Percentiles rank a stretch among this genome's conserved stretches.
Evolutionary conservation across 108 stramenopile species (phyloP).

Genomic region (Cyclotella sp.): DNA sequence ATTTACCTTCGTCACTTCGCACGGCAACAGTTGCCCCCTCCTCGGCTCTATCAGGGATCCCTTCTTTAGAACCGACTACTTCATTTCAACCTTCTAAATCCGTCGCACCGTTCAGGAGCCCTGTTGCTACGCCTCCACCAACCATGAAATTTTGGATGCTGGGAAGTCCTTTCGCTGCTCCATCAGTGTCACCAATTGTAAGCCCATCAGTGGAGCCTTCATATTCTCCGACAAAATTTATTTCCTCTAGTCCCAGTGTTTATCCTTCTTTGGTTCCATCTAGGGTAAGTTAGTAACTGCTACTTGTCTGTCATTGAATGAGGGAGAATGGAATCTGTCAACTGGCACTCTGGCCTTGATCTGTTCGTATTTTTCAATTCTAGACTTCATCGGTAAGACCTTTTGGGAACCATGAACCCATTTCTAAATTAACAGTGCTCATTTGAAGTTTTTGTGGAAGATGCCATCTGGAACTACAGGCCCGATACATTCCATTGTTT

Average conservation of each 20-base stretch:
- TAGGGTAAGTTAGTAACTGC: too few relatives aligned
- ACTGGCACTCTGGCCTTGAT: too few relatives aligned
- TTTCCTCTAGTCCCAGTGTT: background rate
- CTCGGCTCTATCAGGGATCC: background rate
- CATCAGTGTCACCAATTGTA: background rate
- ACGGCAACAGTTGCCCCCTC: too few relatives aligned
- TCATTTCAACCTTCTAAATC: background rate
- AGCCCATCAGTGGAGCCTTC: background rate
- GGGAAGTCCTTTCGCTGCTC: background rate
- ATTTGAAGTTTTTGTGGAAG: background rate
- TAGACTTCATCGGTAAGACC: background rate
- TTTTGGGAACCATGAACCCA: too few relatives aligned
- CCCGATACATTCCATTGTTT: background rate
- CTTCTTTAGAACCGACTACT: background rate
- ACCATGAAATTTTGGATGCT: slow-evolving; percentile 3
- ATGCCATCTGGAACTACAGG: background rate
- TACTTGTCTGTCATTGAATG: too few relatives aligned
- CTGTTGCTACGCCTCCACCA: background rate
- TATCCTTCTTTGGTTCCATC: background rate
- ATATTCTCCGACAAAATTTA: background rate
- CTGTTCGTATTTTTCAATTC: background rate
- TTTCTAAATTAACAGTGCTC: background rate
- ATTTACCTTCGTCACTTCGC: too few relatives aligned
- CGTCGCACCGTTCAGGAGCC: background rate
- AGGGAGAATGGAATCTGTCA: too few relatives aligned